Evolutionary conservation across 371 early-diverging fungal species (phyloP).

Genomic region (Coemansia sp.): DNA sequence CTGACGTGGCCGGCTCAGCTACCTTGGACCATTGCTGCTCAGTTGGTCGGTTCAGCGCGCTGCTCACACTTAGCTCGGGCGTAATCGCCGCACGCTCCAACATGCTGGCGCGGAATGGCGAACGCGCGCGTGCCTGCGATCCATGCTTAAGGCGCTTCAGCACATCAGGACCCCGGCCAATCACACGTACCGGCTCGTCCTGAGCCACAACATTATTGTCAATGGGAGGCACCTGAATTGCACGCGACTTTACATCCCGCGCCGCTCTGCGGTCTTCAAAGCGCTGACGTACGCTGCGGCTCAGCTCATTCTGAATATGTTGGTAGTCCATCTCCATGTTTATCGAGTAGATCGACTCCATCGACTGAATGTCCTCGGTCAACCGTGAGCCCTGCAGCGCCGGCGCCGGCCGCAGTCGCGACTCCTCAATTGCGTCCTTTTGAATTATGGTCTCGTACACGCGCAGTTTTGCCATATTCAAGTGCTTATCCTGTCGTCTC

Average conservation of each 20-base stretch:
- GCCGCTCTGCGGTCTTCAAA: not conserved
- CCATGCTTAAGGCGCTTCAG: slow-evolving; percentile 20
- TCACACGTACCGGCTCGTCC: not conserved
- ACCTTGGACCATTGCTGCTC: slow-evolving; percentile 13
- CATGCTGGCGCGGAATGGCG: slow-evolving; percentile 28
- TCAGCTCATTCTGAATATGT: slow-evolving; percentile 27
- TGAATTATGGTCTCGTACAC: slow-evolving; percentile 43
- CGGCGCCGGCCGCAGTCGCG: slow-evolving; percentile 41
- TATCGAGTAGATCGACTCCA: slow-evolving; percentile 37
- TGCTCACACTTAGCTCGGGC: not conserved
- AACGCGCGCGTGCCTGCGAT: slow-evolving; percentile 29
- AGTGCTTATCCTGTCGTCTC: slow-evolving; percentile 20
- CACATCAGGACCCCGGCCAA: slow-evolving; percentile 15
- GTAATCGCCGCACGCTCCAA: slow-evolving; percentile 21
- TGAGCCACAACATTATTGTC: not conserved
- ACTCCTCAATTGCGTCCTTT: slow-evolving; percentile 29
- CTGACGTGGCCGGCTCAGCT: slow-evolving; percentile 15
- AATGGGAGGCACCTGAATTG: not conserved
- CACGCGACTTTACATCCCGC: not conserved
- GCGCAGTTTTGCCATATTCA: slow-evolving; percentile 33
- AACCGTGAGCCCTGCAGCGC: slow-evolving; percentile 16
- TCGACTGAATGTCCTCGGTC: slow-evolving; percentile 28
- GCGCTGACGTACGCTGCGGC: slow-evolving; percentile 6
- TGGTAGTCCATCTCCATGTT: slow-evolving; percentile 41
- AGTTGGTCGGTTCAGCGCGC: not conserved